Evolutionary conservation across 139 green algal species (phyloP).

Genomic region (Microglena sp.): DNA sequence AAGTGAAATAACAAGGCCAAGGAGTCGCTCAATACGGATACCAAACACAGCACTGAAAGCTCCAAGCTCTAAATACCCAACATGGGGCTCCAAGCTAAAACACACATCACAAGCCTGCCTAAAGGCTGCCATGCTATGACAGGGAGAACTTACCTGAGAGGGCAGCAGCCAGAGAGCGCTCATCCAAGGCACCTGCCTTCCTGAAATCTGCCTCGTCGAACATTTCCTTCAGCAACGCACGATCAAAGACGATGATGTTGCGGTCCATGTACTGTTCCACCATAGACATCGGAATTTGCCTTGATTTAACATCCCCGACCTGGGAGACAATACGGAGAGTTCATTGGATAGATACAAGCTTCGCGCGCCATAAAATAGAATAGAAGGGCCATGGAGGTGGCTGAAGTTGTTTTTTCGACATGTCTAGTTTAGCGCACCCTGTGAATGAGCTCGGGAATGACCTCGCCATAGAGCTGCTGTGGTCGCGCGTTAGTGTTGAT

Average conservation of each 20-base stretch:
- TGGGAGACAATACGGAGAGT: constrained; percentile 8
- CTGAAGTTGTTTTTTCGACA: neutral
- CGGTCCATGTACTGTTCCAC: constrained; percentile 21
- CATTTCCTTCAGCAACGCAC: constrained; percentile 21
- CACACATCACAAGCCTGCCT: too few species aligned
- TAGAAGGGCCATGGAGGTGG: neutral
- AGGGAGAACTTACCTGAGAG: constrained; percentile 12
- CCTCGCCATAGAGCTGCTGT: constrained; percentile 8
- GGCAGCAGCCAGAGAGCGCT: constrained; percentile 13
- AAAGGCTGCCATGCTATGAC: too few species aligned
- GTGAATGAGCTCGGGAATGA: constrained; percentile 14
- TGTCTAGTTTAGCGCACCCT: neutral
- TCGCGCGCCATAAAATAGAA: neutral
- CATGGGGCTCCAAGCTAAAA: too few species aligned
- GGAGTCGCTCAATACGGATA: too few species aligned
- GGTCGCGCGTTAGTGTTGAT: too few species aligned
- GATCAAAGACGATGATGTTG: constrained; percentile 23
- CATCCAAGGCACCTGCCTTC: constrained; percentile 22
- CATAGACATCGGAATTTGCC: constrained; percentile 13
- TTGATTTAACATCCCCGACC: constrained; percentile 25
- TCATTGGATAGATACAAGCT: neutral
- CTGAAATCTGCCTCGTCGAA: constrained; percentile 28
- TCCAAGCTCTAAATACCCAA: too few species aligned
- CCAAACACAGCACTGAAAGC: too few species aligned
- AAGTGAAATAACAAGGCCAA: too few species aligned